These are phyloP conservation scores for Casaregolazyma suthepensis DNA, from an alignment of 1,139 yeast genomes.

Conservation along the genomic window DNA sequence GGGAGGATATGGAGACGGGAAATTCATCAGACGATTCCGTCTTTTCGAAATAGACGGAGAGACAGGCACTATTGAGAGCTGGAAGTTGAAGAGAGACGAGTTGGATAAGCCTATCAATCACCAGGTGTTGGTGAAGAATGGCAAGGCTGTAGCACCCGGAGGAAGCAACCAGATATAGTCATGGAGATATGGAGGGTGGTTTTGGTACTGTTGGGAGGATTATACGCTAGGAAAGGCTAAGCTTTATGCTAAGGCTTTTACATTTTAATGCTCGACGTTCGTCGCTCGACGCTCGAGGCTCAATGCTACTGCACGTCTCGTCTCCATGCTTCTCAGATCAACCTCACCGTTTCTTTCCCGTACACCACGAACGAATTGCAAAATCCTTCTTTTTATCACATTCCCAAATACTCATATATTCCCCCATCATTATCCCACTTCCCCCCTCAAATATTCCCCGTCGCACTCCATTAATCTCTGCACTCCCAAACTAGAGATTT, in stretches of 20 bases:
- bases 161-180: background rate
- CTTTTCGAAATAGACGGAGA: conserved; percentile 58
- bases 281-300: too few relatives aligned
- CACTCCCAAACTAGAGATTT: background rate
- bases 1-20: conserved; percentile 93
- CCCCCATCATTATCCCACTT: background rate
- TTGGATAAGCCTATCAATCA: conserved; percentile 50
- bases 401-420: background rate
- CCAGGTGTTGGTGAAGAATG: conserved; percentile 51
- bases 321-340: too few relatives aligned
- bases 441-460: background rate
- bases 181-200: background rate
- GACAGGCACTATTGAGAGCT: conserved; percentile 50
- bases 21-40: conserved; percentile 70
- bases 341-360: background rate
- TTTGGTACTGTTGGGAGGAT: too few relatives aligned
- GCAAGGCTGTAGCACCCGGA: conserved; percentile 21
- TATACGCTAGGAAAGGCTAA: too few relatives aligned
- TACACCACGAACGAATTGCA: background rate
- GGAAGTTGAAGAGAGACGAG: conserved; percentile 51
- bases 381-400: background rate
- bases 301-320: too few relatives aligned
- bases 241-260: too few relatives aligned
- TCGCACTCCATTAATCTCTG: background rate
- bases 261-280: too few relatives aligned